Conservation (phyloP, 768 basidiomycete species). For the Sutorius australiensis region DNA sequence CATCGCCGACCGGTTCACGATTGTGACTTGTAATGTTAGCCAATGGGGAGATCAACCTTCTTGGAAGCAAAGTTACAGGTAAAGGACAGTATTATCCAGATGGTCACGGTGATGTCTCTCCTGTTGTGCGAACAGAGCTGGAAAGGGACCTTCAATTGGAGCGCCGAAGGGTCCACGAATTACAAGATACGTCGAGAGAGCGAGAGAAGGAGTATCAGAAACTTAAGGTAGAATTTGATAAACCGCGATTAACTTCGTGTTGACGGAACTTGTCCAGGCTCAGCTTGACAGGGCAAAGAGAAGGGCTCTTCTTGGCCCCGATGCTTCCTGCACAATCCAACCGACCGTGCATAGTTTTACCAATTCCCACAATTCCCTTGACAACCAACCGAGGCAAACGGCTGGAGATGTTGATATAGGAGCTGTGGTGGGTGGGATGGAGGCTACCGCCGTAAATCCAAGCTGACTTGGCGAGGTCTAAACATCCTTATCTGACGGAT, state of each 20-base stretch:
- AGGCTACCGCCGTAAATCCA: slow-evolving; percentile 51
- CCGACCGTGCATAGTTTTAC: slow-evolving; percentile 18
- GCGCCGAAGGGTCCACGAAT: slow-evolving; percentile 65
- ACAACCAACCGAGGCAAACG: slow-evolving; percentile 17
- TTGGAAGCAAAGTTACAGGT: slow-evolving; percentile 69
- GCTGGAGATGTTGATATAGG: slow-evolving; percentile 42
- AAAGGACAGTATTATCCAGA: not conserved
- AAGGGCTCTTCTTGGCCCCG: slow-evolving; percentile 63
- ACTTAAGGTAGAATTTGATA: slow-evolving; percentile 53
- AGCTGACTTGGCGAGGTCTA: not conserved
- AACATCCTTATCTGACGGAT: slow-evolving; percentile 4
- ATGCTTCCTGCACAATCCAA: slow-evolving; percentile 12
- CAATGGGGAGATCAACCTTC: slow-evolving; percentile 68
- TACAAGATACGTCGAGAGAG: slow-evolving; percentile 71
- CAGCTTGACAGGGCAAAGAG: slow-evolving; percentile 84
- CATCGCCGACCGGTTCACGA: not conserved
- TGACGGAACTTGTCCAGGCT: slow-evolving; percentile 36
- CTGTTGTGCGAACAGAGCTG: slow-evolving; percentile 46
- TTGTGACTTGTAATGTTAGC: slow-evolving; percentile 39
- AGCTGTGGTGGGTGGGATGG: slow-evolving; percentile 62
- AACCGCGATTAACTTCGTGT: not conserved
- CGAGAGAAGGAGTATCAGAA: slow-evolving; percentile 86
- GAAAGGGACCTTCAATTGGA: slow-evolving; percentile 81
- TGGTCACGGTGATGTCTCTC: not conserved
- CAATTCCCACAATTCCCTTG: slow-evolving; percentile 16